A percentile compares a stretch with the other conserved stretches of the same genome.
phyloP scores from a whole-genome alignment of 148 eudicot genomes.

The Tetragonia tetragonoides region DNA sequence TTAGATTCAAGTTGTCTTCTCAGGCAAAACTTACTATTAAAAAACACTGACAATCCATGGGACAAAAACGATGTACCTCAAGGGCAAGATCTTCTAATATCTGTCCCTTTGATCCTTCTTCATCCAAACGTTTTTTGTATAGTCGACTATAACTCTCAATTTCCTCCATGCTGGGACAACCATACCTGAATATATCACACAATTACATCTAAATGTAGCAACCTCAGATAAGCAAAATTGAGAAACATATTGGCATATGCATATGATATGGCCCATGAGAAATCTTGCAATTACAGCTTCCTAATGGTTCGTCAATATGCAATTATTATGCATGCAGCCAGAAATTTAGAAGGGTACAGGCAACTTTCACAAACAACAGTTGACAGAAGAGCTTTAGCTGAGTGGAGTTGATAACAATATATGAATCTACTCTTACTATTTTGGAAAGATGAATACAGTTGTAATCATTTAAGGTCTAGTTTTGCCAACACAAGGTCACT shows the following conservation, averaged over 20 bases:
- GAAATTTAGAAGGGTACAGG: background rate
- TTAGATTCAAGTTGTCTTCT: background rate
- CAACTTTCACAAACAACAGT: background rate
- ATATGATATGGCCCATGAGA: background rate
- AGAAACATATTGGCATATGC: slow-evolving; percentile 3
- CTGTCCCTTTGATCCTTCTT: slow-evolving; percentile 68
- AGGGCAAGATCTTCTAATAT: slow-evolving; percentile 82
- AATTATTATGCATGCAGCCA: background rate
- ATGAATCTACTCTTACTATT: background rate
- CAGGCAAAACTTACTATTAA: background rate
- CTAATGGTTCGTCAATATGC: background rate
- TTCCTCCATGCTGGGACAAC: slow-evolving; percentile 73
- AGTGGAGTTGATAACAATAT: background rate
- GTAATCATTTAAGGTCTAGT: background rate
- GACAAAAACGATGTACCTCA: slow-evolving; percentile 45
- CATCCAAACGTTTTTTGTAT: slow-evolving; percentile 68
- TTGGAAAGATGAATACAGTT: background rate
- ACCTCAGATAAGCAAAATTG: background rate
- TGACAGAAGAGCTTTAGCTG: background rate
- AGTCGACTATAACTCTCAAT: slow-evolving; percentile 60
- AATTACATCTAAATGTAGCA: background rate
- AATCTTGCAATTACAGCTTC: too few relatives aligned
- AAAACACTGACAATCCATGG: background rate
- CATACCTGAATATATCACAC: slow-evolving; percentile 46
- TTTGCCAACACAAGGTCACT: background rate